Conservation (phyloP, 805 yeast genomes). For the Lipomyces kockii region DNA sequence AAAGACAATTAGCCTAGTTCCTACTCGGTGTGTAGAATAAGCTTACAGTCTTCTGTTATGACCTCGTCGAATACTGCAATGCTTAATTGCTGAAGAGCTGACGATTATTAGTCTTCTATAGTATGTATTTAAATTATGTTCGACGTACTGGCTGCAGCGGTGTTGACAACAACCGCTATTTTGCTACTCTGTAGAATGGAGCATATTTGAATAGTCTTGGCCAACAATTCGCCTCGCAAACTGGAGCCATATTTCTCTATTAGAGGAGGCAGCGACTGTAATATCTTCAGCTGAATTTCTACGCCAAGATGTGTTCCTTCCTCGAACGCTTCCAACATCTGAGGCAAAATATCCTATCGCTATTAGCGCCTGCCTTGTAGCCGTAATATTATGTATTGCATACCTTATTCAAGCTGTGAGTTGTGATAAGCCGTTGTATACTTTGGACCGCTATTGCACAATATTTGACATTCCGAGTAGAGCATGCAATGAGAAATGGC, state of each 20-base stretch:
- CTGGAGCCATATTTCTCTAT: constrained; percentile 64
- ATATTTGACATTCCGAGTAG: constrained; percentile 74
- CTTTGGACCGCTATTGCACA: constrained; percentile 74
- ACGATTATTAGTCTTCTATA: background rate
- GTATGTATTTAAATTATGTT: background rate
- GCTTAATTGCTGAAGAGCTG: constrained; percentile 77
- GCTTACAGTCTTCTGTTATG: constrained; percentile 25
- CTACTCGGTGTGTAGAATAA: background rate
- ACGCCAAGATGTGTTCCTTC: constrained; percentile 76
- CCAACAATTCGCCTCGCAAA: constrained; percentile 60
- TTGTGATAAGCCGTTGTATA: constrained; percentile 62
- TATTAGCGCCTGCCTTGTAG: background rate
- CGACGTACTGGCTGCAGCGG: constrained; percentile 75
- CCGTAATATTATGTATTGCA: constrained; percentile 40
- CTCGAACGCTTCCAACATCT: constrained; percentile 66
- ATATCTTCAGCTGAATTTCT: constrained; percentile 82
- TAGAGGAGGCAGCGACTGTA: constrained; percentile 80
- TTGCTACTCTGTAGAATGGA: constrained; percentile 72
- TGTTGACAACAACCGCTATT: constrained; percentile 76
- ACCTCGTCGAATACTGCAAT: constrained; percentile 76
- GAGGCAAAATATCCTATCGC: constrained; percentile 43
- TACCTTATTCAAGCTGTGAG: constrained; percentile 58
- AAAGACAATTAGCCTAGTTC: background rate
- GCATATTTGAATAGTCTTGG: constrained; percentile 68
- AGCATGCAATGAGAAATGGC: constrained; percentile 76